Evolutionary conservation across 2,329 filamentous ascomycete genomes (phyloP), one percentile per base, ranked within the genome.

Genomic region (Thyridium curvatum): DNA sequence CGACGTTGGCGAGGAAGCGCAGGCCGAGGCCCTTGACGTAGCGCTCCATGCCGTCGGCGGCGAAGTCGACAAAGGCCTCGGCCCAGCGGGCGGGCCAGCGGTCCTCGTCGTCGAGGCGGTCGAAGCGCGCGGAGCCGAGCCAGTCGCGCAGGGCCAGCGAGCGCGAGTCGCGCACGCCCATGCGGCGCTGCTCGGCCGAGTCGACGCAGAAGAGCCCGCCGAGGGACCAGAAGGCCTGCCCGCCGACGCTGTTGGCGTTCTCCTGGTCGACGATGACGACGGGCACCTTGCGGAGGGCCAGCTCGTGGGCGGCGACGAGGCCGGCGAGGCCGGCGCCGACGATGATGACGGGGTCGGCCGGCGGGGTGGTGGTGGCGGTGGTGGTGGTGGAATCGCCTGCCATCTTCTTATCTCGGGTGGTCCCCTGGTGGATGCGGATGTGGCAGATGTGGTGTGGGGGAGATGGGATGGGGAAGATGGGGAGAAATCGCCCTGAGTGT

Each of bases 201-300:
- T 80, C 55, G 40, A 81, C 76, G 56, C 71, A 65, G 59, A 81
- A 81, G 18, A 81, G 53, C 29, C 77, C 77, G 28, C 77, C 77
- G 1, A 81, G 67, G 4, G 77, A 81, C 74, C 76, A 81, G 52
- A 79, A 80, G 7, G 77, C 77, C 54, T 81, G 77, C 3, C 77
- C 77, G 42, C 77, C 77, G 9, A 81, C 61, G 47, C 67, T 79
- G 44, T 64, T 55, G 21, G 62, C 65, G 41, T 71, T 73, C 52
- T 81, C 77, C 51, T 81, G 77, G 56, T 81, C 77, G 37, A 81
- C 38, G 32, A 79, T 55, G 35, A 79, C 42, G 29, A 64, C 64
- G 3, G 65, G 67, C n/a, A 79, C 59, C 37, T 64, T 59, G 42
- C 64, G 69, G 50, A 67, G 60, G 12, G 68, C 61, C 7, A 79